phyloP scores from a whole-genome alignment of 1,284 basidiomycete species.

The Jaminaea rosea region DNA sequence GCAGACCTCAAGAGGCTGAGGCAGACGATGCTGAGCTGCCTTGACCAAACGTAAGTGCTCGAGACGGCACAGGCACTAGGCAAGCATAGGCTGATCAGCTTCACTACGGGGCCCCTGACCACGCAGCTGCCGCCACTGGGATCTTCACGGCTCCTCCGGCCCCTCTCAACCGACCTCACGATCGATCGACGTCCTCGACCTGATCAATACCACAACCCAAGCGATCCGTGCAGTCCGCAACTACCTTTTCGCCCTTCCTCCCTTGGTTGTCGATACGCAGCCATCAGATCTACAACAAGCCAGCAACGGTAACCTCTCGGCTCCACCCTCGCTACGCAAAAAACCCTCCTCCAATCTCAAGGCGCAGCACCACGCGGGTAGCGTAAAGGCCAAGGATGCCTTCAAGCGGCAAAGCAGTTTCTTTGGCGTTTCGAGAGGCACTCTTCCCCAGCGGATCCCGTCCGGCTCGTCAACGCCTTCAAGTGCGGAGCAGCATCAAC shows the following conservation, averaged over 20 bases:
- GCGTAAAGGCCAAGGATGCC: conserved; percentile 12
- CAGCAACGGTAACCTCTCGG: too few relatives aligned
- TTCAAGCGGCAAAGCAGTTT: conserved; percentile 26
- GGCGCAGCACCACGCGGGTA: neutral
- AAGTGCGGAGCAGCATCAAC: neutral
- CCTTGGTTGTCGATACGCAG: too few relatives aligned
- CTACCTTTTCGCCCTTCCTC: conserved; percentile 23
- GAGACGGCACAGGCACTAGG: neutral
- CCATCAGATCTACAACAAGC: too few relatives aligned
- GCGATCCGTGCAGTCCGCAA: conserved; percentile 27
- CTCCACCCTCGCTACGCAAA: conserved; percentile 3
- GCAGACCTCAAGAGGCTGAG: conserved; percentile 20
- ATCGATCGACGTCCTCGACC: conserved; percentile 7
- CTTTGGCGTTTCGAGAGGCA: conserved; percentile 13
- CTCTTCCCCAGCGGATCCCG: conserved; percentile 3
- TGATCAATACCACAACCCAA: conserved; percentile 19
- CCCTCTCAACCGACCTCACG: neutral
- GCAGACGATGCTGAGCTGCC: conserved; percentile 7
- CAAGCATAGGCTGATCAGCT: neutral
- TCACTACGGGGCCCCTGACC: neutral
- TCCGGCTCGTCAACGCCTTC: conserved; percentile 2
- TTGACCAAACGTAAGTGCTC: conserved; percentile 6
- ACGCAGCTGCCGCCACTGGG: neutral
- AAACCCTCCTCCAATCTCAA: neutral
- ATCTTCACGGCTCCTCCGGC: neutral